Conservation (phyloP, 1,284 basidiomycete genomes). For the Apiotrichum montevideense region DNA sequence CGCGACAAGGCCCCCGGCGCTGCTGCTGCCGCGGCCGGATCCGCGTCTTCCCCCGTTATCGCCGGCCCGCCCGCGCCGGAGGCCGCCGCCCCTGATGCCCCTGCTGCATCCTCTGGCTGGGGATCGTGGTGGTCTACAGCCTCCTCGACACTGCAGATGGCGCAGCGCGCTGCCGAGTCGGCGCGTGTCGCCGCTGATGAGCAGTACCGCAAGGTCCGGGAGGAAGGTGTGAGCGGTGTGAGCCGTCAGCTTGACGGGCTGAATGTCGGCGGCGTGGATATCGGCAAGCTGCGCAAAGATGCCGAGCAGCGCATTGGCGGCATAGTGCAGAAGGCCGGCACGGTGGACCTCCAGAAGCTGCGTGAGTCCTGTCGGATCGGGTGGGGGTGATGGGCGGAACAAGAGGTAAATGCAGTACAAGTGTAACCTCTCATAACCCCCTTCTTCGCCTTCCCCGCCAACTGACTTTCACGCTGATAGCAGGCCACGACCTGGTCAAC, state of each 20-base stretch:
- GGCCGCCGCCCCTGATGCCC: constrained; percentile 4
- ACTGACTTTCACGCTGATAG: too few relatives aligned
- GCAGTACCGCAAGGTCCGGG: constrained; percentile 59
- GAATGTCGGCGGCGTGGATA: constrained; percentile 62
- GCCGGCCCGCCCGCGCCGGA: background rate
- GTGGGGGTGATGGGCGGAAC: too few relatives aligned
- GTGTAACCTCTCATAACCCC: too few relatives aligned
- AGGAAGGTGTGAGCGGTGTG: constrained; percentile 51
- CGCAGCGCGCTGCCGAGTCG: constrained; percentile 63
- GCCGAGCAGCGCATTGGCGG: constrained; percentile 46
- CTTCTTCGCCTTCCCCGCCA: too few relatives aligned
- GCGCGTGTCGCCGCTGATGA: constrained; percentile 53
- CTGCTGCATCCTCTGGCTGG: constrained; percentile 34
- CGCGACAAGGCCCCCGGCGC: too few relatives aligned
- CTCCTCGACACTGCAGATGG: constrained; percentile 77
- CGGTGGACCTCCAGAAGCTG: constrained; percentile 76
- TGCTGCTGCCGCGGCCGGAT: too few relatives aligned
- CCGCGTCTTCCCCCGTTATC: too few relatives aligned
- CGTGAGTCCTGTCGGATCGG: constrained; percentile 43
- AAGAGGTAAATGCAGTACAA: too few relatives aligned
- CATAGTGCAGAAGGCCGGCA: constrained; percentile 55
- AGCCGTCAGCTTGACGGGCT: constrained; percentile 21
- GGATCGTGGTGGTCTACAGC: constrained; percentile 76
- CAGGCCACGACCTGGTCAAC: constrained; percentile 78
- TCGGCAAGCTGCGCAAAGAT: constrained; percentile 67